Conservation (phyloP, 176 grass and related monocot species). For the Saccharum spontaneum region DNA sequence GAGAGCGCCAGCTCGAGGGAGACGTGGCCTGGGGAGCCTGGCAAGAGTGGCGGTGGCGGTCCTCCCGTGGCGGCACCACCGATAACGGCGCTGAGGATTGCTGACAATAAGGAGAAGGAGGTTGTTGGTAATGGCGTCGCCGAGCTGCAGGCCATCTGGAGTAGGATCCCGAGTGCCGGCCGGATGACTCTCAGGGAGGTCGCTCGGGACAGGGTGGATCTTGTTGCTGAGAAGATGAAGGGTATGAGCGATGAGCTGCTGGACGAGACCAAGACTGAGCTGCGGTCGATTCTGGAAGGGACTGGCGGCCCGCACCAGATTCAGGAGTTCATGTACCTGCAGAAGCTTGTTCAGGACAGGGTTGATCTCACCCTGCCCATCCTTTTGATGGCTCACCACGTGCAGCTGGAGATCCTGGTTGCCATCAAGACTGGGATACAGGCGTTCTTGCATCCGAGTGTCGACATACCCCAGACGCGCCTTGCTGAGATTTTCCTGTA, state of each 20-base stretch:
- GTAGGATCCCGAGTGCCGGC: conserved; percentile 26
- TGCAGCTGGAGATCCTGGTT: conserved; percentile 80
- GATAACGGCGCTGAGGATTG: conserved; percentile 34
- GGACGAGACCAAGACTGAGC: conserved; percentile 62
- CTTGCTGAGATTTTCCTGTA: conserved; percentile 76
- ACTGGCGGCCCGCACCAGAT: conserved; percentile 50
- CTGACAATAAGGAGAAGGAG: conserved; percentile 55
- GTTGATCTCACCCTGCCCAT: conserved; percentile 47
- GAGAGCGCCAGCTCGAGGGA: conserved; percentile 75
- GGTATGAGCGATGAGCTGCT: conserved; percentile 59
- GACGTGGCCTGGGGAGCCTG: conserved; percentile 62
- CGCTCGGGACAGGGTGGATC: conserved; percentile 50
- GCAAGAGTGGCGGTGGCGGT: conserved; percentile 26
- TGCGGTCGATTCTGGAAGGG: conserved; percentile 70
- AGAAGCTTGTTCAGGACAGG: conserved; percentile 71
- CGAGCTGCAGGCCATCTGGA: conserved; percentile 32
- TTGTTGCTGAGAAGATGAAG: conserved; percentile 68
- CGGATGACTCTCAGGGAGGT: conserved; percentile 69
- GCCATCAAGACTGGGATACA: conserved; percentile 81
- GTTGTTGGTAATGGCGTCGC: conserved; percentile 30
- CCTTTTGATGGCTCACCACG: conserved; percentile 59
- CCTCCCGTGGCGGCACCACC: background rate
- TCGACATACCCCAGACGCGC: conserved; percentile 46
- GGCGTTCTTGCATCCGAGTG: conserved; percentile 75
- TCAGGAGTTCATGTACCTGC: conserved; percentile 72